phyloP scores from a whole-genome alignment of 2,329 filamentous ascomycete species.

The Aureobasidium leucospermi region DNA sequence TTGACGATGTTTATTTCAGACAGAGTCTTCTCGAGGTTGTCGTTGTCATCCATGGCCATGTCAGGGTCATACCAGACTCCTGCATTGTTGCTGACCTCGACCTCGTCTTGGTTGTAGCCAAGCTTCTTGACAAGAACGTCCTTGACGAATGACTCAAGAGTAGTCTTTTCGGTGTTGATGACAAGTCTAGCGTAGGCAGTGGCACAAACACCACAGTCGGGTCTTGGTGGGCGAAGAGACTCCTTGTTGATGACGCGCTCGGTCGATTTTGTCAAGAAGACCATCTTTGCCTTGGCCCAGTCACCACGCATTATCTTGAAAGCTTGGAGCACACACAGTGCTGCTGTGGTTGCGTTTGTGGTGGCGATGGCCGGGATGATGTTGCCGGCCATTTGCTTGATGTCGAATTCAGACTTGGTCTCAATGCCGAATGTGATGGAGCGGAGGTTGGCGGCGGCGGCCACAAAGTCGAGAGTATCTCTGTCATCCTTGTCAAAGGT shows the following conservation, averaged over 20 bases:
- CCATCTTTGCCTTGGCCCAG: slow-evolving; percentile 66
- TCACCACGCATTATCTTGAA: slow-evolving; percentile 81
- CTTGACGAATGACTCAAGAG: slow-evolving; percentile 71
- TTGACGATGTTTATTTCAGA: slow-evolving; percentile 62
- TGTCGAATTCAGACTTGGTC: slow-evolving; percentile 83
- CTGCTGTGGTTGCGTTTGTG: slow-evolving; percentile 92
- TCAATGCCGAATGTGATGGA: slow-evolving; percentile 87
- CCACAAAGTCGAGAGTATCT: slow-evolving; percentile 91
- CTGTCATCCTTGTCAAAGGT: slow-evolving; percentile 95
- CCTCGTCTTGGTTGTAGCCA: slow-evolving; percentile 68
- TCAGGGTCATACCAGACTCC: slow-evolving; percentile 86
- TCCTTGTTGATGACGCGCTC: slow-evolving; percentile 54
- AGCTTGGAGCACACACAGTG: slow-evolving; percentile 82
- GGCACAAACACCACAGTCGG: slow-evolving; percentile 75
- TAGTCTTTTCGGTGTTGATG: slow-evolving; percentile 64
- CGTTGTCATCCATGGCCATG: slow-evolving; percentile 49
- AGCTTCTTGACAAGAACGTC: slow-evolving; percentile 62
- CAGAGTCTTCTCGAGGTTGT: slow-evolving; percentile 75
- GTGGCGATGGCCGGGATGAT: slow-evolving; percentile 98
- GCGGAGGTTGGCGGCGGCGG: slow-evolving; percentile 81
- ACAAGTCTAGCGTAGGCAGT: slow-evolving; percentile 60
- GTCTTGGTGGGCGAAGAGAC: slow-evolving; percentile 58
- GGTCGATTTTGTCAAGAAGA: slow-evolving; percentile 66
- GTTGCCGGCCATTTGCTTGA: slow-evolving; percentile 98
- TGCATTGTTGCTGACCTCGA: slow-evolving; percentile 66